phyloP scores from a whole-genome alignment of 2,329 filamentous ascomycete genomes.

The Colletotrichum spinosum region DNA sequence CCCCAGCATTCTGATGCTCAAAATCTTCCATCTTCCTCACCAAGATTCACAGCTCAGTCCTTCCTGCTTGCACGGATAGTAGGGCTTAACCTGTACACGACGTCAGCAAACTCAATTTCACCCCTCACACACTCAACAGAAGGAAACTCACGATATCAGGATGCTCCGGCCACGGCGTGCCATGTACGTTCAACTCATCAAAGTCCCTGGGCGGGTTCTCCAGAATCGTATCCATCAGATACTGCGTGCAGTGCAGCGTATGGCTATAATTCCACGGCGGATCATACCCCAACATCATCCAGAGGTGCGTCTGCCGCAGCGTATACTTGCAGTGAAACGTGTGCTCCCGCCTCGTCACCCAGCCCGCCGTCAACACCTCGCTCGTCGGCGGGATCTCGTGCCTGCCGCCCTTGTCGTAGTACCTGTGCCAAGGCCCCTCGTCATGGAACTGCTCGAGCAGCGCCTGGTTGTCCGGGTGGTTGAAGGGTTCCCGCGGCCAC shows the following conservation, averaged over 20 bases:
- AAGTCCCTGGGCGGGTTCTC: conserved; percentile 30
- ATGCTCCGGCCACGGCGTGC: conserved; percentile 29
- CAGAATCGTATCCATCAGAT: conserved; percentile 24
- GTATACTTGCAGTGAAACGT: conserved; percentile 29
- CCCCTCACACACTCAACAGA: background rate
- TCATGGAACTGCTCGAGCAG: conserved; percentile 15
- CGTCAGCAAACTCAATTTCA: background rate
- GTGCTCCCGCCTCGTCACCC: conserved; percentile 23
- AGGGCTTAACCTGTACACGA: conserved; percentile 15
- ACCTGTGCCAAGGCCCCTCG: conserved; percentile 22
- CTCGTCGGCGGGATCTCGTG: conserved; percentile 26
- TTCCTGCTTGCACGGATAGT: conserved; percentile 32
- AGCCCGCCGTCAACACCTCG: conserved; percentile 18
- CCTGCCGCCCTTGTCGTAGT: conserved; percentile 26
- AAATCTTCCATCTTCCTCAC: background rate
- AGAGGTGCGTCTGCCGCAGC: conserved; percentile 22
- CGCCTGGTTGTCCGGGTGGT: conserved; percentile 14
- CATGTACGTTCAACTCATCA: conserved; percentile 17
- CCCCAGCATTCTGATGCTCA: background rate
- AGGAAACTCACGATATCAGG: conserved; percentile 18
- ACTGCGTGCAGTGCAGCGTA: conserved; percentile 23
- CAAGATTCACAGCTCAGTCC: conserved; percentile 28
- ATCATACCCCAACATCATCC: conserved; percentile 19
- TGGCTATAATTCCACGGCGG: conserved; percentile 27
- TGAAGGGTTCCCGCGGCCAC: conserved; percentile 20